Evolutionary conservation across 805 yeast species (phyloP).

Genomic region (Cyberlindnera mrakii): DNA sequence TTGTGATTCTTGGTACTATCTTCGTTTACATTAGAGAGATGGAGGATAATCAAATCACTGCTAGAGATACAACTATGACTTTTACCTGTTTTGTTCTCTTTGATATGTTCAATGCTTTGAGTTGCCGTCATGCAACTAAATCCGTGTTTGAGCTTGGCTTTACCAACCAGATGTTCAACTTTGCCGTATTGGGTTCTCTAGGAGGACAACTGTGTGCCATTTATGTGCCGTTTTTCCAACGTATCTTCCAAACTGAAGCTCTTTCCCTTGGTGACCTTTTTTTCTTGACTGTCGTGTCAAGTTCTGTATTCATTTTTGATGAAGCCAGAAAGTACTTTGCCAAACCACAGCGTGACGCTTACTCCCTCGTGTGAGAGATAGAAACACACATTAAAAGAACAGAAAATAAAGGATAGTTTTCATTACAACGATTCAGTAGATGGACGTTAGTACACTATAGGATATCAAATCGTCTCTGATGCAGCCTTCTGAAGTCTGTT

Average conservation of each 20-base stretch:
- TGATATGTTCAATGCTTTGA: conserved; percentile 94
- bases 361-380: conserved; percentile 21
- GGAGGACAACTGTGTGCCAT: conserved; percentile 91
- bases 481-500: conserved; percentile 87
- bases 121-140: conserved; percentile 85
- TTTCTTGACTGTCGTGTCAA: conserved; percentile 56
- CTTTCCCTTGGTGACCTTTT: conserved; percentile 63
- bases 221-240: conserved; percentile 88
- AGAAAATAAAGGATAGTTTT: not conserved
- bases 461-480: conserved; percentile 32
- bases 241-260: conserved; percentile 92
- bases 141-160: conserved; percentile 79
- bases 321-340: conserved; percentile 59
- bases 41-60: conserved; percentile 76
- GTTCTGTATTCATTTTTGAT: conserved; percentile 81
- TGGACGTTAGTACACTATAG: not conserved
- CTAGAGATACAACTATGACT: conserved; percentile 98
- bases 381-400: not conserved
- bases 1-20: conserved; percentile 83
- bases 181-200: conserved; percentile 84
- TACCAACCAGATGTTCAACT: conserved; percentile 83
- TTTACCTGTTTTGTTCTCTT: conserved; percentile 93
- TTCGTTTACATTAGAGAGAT: conserved; percentile 82
- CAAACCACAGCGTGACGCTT: conserved; percentile 13
- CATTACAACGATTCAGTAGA: conserved; percentile 1